Evolutionary conservation across 148 eudicot genomes (phyloP).

Genomic region (Rhododendron henanense): DNA sequence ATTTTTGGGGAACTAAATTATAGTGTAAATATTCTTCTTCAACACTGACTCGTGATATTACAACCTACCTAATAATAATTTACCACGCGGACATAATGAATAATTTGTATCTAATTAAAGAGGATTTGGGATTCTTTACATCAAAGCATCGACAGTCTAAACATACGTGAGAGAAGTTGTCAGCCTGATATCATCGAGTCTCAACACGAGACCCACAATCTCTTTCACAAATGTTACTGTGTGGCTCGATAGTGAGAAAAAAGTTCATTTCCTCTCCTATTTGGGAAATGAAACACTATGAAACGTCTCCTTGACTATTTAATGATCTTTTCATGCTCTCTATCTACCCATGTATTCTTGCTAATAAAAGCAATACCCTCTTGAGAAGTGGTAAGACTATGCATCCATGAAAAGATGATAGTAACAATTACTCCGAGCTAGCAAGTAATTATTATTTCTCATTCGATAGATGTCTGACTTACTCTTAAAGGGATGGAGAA

Average conservation of each 20-base stretch:
- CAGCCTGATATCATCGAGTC: neutral
- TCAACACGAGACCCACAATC: neutral
- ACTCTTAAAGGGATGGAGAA: too few species aligned
- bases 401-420: conserved; percentile 1
- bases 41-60: neutral
- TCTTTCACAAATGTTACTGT: neutral
- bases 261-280: too few species aligned
- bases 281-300: neutral
- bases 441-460: neutral
- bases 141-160: neutral
- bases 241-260: too few species aligned
- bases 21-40: neutral
- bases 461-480: too few species aligned
- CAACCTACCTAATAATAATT: neutral
- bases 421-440: neutral
- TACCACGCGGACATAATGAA: neutral
- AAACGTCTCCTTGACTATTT: neutral
- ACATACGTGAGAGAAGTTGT: neutral
- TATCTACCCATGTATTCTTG: neutral
- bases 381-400: conserved; percentile 2
- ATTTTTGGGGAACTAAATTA: neutral
- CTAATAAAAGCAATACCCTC: neutral
- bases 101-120: neutral
- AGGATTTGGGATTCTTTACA: neutral
- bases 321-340: neutral